Conservation (phyloP, 139 green algal species). For the Chlorella ohadii region DNA sequence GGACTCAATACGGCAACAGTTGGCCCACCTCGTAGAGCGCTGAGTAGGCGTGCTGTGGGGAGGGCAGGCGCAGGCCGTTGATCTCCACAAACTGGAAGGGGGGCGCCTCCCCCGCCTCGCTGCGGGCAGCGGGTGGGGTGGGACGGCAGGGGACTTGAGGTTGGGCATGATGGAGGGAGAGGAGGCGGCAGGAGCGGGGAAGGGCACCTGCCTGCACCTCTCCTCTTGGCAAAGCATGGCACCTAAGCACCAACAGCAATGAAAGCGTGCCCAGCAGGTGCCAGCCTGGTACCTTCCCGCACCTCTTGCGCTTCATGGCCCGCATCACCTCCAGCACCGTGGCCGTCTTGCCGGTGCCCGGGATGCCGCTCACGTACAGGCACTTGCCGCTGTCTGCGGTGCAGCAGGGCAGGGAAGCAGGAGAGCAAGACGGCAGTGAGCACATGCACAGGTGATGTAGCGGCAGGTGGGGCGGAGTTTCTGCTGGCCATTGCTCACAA, state of each 20-base stretch:
- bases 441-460: too few relatives aligned
- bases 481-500: too few relatives aligned
- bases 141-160: background rate
- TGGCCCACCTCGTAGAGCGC: constrained; percentile 74
- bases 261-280: too few relatives aligned
- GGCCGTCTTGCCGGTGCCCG: constrained; percentile 97
- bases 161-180: too few relatives aligned
- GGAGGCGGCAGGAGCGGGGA: too few relatives aligned
- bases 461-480: too few relatives aligned
- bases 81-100: constrained; percentile 90
- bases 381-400: constrained; percentile 66
- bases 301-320: constrained; percentile 17
- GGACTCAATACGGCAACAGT: too few relatives aligned
- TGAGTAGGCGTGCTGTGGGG: constrained; percentile 89
- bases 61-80: constrained; percentile 91
- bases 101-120: constrained; percentile 36
- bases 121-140: background rate
- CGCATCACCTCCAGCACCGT: constrained; percentile 71
- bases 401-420: background rate
- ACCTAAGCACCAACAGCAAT: too few relatives aligned
- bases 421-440: too few relatives aligned
- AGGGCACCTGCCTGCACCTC: too few relatives aligned
- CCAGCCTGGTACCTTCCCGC: too few relatives aligned
- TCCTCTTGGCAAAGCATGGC: too few relatives aligned
- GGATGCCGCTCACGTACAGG: constrained; percentile 96